Evolutionary conservation across 768 basidiomycete genomes (phyloP), one percentile per base, ranked within the genome.

Genomic region (Hygrophorus pudorinus): DNA sequence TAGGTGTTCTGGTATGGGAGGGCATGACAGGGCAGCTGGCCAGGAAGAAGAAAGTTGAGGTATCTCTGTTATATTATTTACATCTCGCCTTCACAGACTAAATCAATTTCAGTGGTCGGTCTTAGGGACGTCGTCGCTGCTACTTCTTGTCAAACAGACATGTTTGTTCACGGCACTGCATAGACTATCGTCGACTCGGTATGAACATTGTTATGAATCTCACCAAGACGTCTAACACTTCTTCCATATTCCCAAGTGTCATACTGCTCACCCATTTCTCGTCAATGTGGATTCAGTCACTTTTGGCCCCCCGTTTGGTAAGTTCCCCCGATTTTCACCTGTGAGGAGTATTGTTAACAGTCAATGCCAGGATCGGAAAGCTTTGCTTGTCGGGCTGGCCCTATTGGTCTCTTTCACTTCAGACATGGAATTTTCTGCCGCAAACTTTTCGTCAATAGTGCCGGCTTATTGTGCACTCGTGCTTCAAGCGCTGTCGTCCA

Each of bases 241-340:
- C n/a, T 17, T 30, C n/a, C 41, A 18, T 33, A 34, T n/a, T 30
- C 29, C 50, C 2, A 45, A 89, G 86, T 41, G 79, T 84, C 27
- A 67, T 84, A 34, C 52, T 87, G 28, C 77, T 88, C 52, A 63
- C 76, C 16, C 80, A 85, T 54, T 83, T 83, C 58, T 79, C 84
- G 5, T 65, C 74, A 17, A 63, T 80, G 34, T 86, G 83, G 81
- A 65, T 80, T 38, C 70, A 72, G 42, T 65, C 75, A 4, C 56
- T 82, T 44, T 53, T 76, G 32, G 69, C 56, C 45, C 64, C 71
- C 38, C 61, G 69, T 37, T 71, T 69, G 40, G 79, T 78, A 51
- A 54, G 73, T 60, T 36, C 31, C 27, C 41, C 24, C 51, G 47
- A 28, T 18, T 49, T 47, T 44, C 20, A 5, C 7, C 14, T 16